Conservation (phyloP, 805 yeast species). For the Candida silvatica region DNA sequence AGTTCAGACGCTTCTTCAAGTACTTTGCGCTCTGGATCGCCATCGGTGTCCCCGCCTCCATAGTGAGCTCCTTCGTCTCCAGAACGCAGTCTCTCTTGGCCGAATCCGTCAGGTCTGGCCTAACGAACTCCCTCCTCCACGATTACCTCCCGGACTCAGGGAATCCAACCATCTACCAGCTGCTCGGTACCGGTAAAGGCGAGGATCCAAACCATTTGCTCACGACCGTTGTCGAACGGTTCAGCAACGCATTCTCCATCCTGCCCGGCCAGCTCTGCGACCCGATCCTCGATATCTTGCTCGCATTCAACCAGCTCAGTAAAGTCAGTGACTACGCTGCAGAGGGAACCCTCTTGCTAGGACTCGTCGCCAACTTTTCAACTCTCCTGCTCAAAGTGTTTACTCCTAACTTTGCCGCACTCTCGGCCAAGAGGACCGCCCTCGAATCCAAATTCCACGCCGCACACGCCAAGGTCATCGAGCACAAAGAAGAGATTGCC, state of each 20-base stretch:
- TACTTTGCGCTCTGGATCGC: slow-evolving; percentile 71
- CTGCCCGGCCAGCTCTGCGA: slow-evolving; percentile 79
- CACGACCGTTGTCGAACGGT: slow-evolving; percentile 69
- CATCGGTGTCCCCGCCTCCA: slow-evolving; percentile 79
- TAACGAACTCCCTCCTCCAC: slow-evolving; percentile 57
- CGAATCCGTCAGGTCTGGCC: slow-evolving; percentile 48
- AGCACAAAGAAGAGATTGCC: slow-evolving; percentile 82
- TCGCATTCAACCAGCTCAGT: slow-evolving; percentile 74
- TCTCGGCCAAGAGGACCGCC: slow-evolving; percentile 66
- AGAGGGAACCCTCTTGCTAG: slow-evolving; percentile 72
- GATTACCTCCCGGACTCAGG: slow-evolving; percentile 64
- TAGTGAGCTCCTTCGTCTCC: slow-evolving; percentile 62
- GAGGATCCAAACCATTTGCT: slow-evolving; percentile 81
- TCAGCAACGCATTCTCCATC: slow-evolving; percentile 61
- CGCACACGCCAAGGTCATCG: slow-evolving; percentile 72
- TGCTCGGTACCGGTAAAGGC: slow-evolving; percentile 37
- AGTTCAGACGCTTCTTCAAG: slow-evolving; percentile 53
- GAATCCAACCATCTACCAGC: slow-evolving; percentile 65
- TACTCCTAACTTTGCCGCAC: slow-evolving; percentile 84
- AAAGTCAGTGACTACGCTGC: slow-evolving; percentile 59
- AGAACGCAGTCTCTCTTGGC: slow-evolving; percentile 54
- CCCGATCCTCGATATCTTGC: slow-evolving; percentile 69
- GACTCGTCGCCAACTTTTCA: slow-evolving; percentile 72
- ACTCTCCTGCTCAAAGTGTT: slow-evolving; percentile 64
- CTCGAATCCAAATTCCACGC: slow-evolving; percentile 81